Percentiles rank a stretch among this genome's conserved stretches.
Evolutionary conservation across 2,329 filamentous ascomycete genomes (phyloP).

Genomic region (Neopestalotiopsis sp.): DNA sequence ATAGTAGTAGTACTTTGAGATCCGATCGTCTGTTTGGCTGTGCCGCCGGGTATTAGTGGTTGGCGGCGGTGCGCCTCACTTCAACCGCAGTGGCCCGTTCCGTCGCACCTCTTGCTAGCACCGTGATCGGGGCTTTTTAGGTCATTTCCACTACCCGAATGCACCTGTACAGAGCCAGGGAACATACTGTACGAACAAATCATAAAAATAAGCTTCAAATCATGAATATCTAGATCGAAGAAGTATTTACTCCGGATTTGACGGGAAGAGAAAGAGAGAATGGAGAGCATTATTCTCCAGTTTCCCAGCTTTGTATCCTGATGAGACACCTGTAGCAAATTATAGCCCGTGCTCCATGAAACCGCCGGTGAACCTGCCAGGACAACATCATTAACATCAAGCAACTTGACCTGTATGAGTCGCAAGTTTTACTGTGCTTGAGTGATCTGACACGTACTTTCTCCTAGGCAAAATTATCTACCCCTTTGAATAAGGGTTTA

Average conservation of each 20-base stretch:
- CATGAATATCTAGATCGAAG: too few species aligned
- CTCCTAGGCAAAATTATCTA: too few species aligned
- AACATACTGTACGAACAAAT: not conserved
- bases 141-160: not conserved
- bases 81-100: not conserved
- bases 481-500: too few species aligned
- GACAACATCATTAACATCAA: not conserved
- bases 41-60: too few species aligned
- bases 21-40: too few species aligned
- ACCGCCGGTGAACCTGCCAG: not conserved
- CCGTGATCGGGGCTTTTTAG: not conserved
- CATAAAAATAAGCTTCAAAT: not conserved
- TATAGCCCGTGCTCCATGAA: not conserved
- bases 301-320: too few species aligned
- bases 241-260: too few species aligned
- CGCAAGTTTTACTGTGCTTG: not conserved
- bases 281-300: too few species aligned
- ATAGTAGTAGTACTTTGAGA: not conserved
- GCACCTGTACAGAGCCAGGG: not conserved
- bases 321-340: not conserved
- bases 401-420: not conserved
- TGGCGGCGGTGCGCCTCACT: not conserved
- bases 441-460: not conserved
- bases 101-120: constrained; percentile 1
- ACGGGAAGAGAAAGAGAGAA: too few species aligned